Evolutionary conservation across 108 stramenopile genomes (phyloP).

Genomic region (Pseudonitzschia pungens): DNA sequence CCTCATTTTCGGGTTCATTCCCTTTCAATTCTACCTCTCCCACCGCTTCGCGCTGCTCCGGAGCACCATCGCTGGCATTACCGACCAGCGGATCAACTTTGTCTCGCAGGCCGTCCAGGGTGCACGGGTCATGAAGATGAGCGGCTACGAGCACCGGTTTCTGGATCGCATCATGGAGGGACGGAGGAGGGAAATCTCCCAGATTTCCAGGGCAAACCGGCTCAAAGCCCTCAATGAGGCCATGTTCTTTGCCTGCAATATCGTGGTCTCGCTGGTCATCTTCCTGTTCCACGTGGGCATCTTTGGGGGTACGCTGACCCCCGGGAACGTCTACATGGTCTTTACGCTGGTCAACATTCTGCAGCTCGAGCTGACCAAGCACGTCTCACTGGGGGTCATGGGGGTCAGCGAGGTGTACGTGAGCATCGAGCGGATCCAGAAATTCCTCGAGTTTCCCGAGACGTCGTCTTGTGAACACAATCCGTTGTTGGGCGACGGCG

Average conservation of each 20-base stretch:
- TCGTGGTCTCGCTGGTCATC: constrained; percentile 58
- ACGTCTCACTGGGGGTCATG: constrained; percentile 83
- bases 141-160: constrained; percentile 76
- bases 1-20: constrained; percentile 76
- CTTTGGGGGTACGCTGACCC: constrained; percentile 46
- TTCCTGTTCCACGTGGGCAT: constrained; percentile 55
- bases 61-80: constrained; percentile 74
- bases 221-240: constrained; percentile 87
- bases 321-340: constrained; percentile 69
- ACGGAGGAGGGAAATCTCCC: constrained; percentile 59
- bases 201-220: constrained; percentile 66
- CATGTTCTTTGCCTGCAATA: constrained; percentile 68
- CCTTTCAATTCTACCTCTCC: constrained; percentile 74
- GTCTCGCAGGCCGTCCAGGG: constrained; percentile 90
- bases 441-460: constrained; percentile 69
- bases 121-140: constrained; percentile 85
- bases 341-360: constrained; percentile 80
- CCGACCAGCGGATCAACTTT: constrained; percentile 84
- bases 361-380: constrained; percentile 87
- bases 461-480: not conserved
- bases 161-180: constrained; percentile 60
- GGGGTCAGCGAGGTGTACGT: constrained; percentile 69
- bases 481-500: constrained; percentile 29
- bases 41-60: constrained; percentile 72
- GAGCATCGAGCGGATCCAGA: constrained; percentile 64